Evolutionary conservation across 352 stramenopile genomes (phyloP).

Genomic region (Blastocystis sp.): DNA sequence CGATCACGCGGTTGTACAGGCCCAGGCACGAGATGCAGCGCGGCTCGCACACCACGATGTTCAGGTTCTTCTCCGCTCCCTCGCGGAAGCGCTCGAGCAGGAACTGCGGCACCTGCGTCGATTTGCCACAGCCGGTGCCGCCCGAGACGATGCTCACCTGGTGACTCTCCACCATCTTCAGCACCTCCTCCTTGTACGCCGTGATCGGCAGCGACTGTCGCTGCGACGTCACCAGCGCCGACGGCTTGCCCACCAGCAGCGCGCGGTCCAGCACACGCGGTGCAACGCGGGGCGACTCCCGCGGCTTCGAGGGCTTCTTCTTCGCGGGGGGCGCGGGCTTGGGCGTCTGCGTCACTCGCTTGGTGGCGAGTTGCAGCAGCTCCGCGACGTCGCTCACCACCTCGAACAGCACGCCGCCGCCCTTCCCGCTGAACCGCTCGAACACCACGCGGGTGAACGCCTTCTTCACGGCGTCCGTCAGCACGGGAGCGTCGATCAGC

Average conservation of each 20-base stretch:
- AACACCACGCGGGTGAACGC: constrained; percentile 36
- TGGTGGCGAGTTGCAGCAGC: background rate
- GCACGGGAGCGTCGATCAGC: background rate
- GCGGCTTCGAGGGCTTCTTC: background rate
- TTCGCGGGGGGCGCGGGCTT: background rate
- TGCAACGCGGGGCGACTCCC: background rate
- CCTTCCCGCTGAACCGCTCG: background rate
- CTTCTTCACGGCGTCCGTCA: background rate
- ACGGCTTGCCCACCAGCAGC: background rate
- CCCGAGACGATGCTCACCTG: constrained; percentile 91
- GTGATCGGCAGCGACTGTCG: constrained; percentile 81
- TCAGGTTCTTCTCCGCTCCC: constrained; percentile 82
- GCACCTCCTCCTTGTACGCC: constrained; percentile 82
- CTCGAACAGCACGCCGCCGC: constrained; percentile 41
- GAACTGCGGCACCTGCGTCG: constrained; percentile 91
- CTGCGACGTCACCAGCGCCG: background rate
- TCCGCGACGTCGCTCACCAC: constrained; percentile 21
- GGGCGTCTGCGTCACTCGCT: background rate
- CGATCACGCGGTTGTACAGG: constrained; percentile 88
- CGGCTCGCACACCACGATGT: constrained; percentile 94
- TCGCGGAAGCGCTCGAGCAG: constrained; percentile 88
- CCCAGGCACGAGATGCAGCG: constrained; percentile 91
- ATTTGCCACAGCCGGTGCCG: constrained; percentile 92
- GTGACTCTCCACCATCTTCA: constrained; percentile 81
- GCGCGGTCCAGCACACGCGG: background rate